Base-by-base conservation (phyloP, 2,329 filamentous ascomycete genomes). In the Sporothrix pallida region DNA sequence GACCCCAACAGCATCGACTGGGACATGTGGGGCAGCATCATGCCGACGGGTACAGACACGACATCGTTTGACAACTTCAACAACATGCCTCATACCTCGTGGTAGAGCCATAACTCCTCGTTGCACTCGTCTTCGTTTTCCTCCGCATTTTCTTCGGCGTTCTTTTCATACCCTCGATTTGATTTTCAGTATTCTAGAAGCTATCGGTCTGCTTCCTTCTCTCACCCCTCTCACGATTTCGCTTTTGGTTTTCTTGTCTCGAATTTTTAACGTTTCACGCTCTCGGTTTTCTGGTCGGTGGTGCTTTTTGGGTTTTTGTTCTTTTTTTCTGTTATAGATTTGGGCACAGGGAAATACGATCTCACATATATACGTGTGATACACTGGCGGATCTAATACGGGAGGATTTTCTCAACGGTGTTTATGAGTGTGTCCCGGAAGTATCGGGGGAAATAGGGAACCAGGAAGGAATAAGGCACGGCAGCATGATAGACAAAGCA, bases 1-100 rank as follows among this genome's bases (percentile, higher is more conserved):
- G 85, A 87, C 75, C 79, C 83, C 6, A 81, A 81, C 10, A 77
- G 80, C 3, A 77, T 86, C 17, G 84, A 86, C 68, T 86, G 85
- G 82, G 85, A 86, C 71, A 81, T 86, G 78, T 85, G 83, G 80
- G 78, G 79, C 4, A 79, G 74, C 31, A 73, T 77, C 31, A 56
- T 76, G 17, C 71, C 75, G 44, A 71, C 67, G 1, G 58, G 60
- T 0, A 69, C 75, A 17, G 23, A 31, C 5, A 67, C 71, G 60
- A 48, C 62, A n/a, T 68, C 75, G 6, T 77, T 78, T 58, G 77
- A 77, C 5, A 60, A 23, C 6, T 81, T 78, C 62, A 78, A 77
- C 17, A 70, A 76, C 75, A 76, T 74, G 7, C 77, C 75, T 2
- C 63, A 75, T 50, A 37, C 74, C 8, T 75, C 75, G 26, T 79